Evolutionary conservation across 352 stramenopile genomes (phyloP).

Genomic region (Globisporangium radiosum): DNA sequence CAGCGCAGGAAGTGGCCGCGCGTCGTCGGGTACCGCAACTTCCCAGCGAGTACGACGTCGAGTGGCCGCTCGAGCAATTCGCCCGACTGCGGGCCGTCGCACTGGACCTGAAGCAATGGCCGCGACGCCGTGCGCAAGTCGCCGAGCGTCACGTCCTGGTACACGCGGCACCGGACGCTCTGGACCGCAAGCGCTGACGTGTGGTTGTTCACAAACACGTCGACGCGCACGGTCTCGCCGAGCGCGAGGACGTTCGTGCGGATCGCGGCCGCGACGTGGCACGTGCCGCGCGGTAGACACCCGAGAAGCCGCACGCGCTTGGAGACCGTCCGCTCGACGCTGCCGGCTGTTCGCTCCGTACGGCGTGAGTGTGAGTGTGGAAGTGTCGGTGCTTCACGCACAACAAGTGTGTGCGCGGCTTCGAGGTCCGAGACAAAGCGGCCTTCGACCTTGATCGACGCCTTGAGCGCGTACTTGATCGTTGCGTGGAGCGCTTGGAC

Average conservation of each 20-base stretch:
- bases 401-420: conserved; percentile 38
- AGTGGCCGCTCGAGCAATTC: conserved; percentile 58
- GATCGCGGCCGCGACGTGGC: conserved; percentile 57
- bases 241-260: conserved; percentile 52
- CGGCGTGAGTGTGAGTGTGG: too few species aligned
- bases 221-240: conserved; percentile 48
- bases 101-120: conserved; percentile 48
- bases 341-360: conserved; percentile 12
- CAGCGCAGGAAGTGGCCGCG: conserved; percentile 47
- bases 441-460: conserved; percentile 57
- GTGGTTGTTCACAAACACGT: conserved; percentile 74
- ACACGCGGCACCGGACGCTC: conserved; percentile 44
- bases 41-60: conserved; percentile 42
- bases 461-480: conserved; percentile 74
- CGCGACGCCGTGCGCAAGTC: conserved; percentile 34
- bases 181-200: conserved; percentile 40
- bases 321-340: conserved; percentile 52
- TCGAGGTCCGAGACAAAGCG: conserved; percentile 70
- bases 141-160: conserved; percentile 53
- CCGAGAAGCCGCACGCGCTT: conserved; percentile 55
- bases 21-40: conserved; percentile 51
- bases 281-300: conserved; percentile 49
- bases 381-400: conserved; percentile 22
- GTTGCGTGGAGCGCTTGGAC: conserved; percentile 44
- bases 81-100: conserved; percentile 31